Base-by-base conservation (phyloP, 208 protist species). In the Phytomonas sp. region DNA sequence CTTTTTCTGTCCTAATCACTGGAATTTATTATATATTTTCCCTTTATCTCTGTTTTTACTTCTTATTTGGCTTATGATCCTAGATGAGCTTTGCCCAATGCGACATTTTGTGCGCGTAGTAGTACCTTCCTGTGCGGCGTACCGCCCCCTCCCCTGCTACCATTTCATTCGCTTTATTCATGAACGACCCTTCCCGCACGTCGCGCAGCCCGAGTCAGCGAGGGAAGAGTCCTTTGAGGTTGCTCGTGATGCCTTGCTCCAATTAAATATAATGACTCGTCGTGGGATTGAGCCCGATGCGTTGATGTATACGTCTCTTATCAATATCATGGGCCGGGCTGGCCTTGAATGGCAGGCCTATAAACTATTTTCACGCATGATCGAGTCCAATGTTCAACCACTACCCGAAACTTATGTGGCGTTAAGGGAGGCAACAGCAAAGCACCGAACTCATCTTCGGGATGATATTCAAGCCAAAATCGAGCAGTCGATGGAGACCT, bases 191-290 rank as follows among this genome's bases (percentile, higher is more conserved):
- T 92, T 88, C 63, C 62, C 81, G 1, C 82, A 90, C 14, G 74
- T 89, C 0, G 80, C 81, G 12, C 73, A 73, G 29, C 45, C 45
- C 1, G 45, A 56, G 45, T 56, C 23, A 1, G 68, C 84, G 3
- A 70, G 84, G 29, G 79, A 76, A 23, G 87, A 91, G 73, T 88
- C 91, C 16, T 89, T 91, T 68, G 78, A 84, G 23, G 59, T 74
- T 31, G 91, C 91, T 0, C 80, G 85, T 16, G 87, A 96, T 73
- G 93, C 93, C 0, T 76, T 97, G 6, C 73, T 97, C 45, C 91
- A 95, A 80, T 83, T 97, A 42, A 97, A 97, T 79, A 60, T 97
- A n/a, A 97, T 97, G 93, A 76, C 93, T n/a, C 83, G 83, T 10
- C 87, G 87, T 56, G 91, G 89, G 7, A 93, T 97, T 60, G 86